Evolutionary conservation across 2,329 filamentous ascomycete genomes (phyloP).

Genomic region (Rhinocladiella similis): DNA sequence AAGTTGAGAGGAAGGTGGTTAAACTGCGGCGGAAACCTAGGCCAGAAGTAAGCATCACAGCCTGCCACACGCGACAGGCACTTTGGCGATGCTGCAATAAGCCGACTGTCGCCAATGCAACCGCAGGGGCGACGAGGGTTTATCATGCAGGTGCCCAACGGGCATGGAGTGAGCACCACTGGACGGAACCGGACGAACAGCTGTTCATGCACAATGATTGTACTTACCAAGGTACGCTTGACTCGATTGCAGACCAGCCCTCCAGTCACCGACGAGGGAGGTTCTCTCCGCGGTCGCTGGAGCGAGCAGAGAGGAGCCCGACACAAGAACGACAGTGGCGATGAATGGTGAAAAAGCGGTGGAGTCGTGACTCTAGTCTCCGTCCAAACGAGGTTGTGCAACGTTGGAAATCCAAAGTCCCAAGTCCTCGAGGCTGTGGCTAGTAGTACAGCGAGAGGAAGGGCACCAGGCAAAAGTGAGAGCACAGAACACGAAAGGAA

Average conservation of each 20-base stretch:
- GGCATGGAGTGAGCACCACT: not conserved
- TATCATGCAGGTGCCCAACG: constrained; percentile 2
- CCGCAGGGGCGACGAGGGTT: constrained; percentile 1
- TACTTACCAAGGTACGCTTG: constrained; percentile 7
- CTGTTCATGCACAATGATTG: constrained; percentile 27
- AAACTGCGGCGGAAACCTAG: constrained; percentile 4
- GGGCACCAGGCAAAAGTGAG: not conserved
- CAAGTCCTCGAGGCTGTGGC: constrained; percentile 2
- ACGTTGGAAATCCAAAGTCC: not conserved
- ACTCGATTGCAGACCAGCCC: not conserved
- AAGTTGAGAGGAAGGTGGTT: not conserved
- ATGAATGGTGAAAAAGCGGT: constrained; percentile 17
- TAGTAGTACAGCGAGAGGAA: not conserved
- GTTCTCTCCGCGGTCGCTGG: not conserved
- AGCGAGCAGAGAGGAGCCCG: not conserved
- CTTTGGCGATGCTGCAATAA: constrained; percentile 13
- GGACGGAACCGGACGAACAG: constrained; percentile 23
- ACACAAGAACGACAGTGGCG: not conserved
- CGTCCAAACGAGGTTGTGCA: constrained; percentile 17
- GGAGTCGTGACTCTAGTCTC: constrained; percentile 16
- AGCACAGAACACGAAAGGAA: not conserved
- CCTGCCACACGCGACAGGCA: constrained; percentile 4
- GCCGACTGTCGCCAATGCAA: constrained; percentile 8
- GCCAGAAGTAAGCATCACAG: not conserved
- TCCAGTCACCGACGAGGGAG: not conserved